Percentiles rank a stretch among this genome's conserved stretches.
Evolutionary conservation across 2,329 filamentous ascomycete genomes (phyloP).

Genomic region (Talaromyces pinophilus): DNA sequence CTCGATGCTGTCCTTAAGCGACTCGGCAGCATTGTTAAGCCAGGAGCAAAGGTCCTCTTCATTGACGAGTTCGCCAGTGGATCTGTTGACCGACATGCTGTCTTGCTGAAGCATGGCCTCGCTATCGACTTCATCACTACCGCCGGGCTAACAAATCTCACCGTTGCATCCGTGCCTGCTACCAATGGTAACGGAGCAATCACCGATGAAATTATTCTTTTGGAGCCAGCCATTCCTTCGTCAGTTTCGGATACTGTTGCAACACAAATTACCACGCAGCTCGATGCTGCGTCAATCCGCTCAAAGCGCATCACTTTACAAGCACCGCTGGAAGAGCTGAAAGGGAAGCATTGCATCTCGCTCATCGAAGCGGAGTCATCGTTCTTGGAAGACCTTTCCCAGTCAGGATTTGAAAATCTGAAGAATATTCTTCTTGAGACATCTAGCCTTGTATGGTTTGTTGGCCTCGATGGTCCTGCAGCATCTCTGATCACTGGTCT

Average conservation of each 20-base stretch:
- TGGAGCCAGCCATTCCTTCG: not conserved
- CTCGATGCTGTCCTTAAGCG: not conserved
- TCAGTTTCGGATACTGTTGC: not conserved
- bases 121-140: not conserved
- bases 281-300: conserved; percentile 8
- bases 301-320: conserved; percentile 10
- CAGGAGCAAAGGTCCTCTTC: not conserved
- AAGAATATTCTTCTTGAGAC: conserved; percentile 6
- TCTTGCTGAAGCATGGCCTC: not conserved
- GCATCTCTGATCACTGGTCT: conserved; percentile 12
- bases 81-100: not conserved
- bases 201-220: not conserved
- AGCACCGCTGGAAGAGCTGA: conserved; percentile 3
- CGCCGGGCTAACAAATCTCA: not conserved
- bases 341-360: not conserved
- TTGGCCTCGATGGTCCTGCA: conserved; percentile 3
- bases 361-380: not conserved
- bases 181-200: not conserved
- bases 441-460: conserved; percentile 3
- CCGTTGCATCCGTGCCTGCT: not conserved
- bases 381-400: not conserved
- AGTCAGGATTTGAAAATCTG: not conserved
- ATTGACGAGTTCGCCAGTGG: not conserved
- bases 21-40: not conserved
- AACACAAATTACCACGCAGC: not conserved